Evolutionary conservation across 257 asterid genomes (phyloP).

Genomic region (Primulina huaijiensis): DNA sequence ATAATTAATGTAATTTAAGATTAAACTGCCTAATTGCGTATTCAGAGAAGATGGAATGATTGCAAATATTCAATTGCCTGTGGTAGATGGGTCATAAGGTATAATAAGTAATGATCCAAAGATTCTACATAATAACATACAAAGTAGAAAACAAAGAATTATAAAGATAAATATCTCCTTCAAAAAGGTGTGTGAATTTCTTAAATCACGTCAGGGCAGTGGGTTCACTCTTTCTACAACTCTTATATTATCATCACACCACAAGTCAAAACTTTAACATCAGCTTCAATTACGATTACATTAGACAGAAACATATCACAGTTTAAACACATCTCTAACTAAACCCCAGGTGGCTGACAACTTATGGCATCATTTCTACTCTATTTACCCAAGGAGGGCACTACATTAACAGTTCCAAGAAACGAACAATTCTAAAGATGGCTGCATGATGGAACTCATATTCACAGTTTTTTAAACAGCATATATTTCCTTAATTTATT

Average conservation of each 20-base stretch:
- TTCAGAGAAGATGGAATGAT: slow-evolving; percentile 7
- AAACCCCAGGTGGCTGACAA: too few species aligned
- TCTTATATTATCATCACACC: neutral
- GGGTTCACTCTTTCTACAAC: neutral
- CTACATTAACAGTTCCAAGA: too few species aligned
- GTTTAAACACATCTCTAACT: too few species aligned
- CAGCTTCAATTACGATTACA: neutral
- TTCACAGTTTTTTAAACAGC: too few species aligned
- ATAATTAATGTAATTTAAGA: slow-evolving; percentile 16
- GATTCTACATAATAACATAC: too few species aligned
- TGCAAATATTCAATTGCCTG: slow-evolving; percentile 1
- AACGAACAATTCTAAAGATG: too few species aligned
- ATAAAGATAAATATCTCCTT: slow-evolving; percentile 2
- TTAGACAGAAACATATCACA: neutral
- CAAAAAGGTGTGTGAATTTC: slow-evolving; percentile 1
- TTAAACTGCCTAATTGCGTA: slow-evolving; percentile 3
- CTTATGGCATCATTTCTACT: too few species aligned
- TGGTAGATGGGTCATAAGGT: neutral
- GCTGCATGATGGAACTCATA: too few species aligned
- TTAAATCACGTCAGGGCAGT: neutral
- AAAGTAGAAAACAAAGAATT: neutral
- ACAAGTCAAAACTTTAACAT: neutral
- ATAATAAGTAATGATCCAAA: too few species aligned
- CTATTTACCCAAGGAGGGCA: too few species aligned
- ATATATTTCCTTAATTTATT: too few species aligned